These are phyloP conservation scores for Leccinum longicurvipes DNA, from an alignment of 768 basidiomycete genomes.

Conservation along the genomic window DNA sequence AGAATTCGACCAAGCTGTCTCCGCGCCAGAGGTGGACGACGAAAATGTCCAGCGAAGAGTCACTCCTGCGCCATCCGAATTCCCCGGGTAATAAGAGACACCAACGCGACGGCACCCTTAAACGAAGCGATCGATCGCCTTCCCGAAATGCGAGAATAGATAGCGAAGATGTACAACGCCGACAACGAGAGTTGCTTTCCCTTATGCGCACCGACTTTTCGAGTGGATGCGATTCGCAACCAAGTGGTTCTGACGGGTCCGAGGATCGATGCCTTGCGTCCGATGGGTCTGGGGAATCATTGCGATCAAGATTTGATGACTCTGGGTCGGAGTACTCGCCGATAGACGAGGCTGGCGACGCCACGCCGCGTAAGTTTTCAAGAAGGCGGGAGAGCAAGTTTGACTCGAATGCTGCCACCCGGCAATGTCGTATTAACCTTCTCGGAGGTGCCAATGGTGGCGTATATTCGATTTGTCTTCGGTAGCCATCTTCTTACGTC, in stretches of 20 bases:
- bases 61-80: conserved; percentile 1
- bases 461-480: neutral
- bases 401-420: neutral
- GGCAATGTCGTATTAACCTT: conserved; percentile 5
- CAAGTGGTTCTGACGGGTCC: conserved; percentile 13
- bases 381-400: conserved; percentile 4
- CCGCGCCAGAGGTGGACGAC: conserved; percentile 15
- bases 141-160: conserved; percentile 3
- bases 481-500: conserved; percentile 6
- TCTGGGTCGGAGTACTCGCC: conserved; percentile 32
- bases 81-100: conserved; percentile 8
- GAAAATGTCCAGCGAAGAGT: conserved; percentile 6
- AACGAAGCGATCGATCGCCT: conserved; percentile 11
- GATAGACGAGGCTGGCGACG: conserved; percentile 18
- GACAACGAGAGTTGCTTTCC: conserved; percentile 20
- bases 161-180: conserved; percentile 11
- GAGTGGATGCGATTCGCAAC: conserved; percentile 17
- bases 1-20: conserved; percentile 5
- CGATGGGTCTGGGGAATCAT: conserved; percentile 19
- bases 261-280: conserved; percentile 14
- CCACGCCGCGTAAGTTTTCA: neutral
- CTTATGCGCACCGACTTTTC: conserved; percentile 7
- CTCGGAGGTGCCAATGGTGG: conserved; percentile 6
- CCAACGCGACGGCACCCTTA: conserved; percentile 9
- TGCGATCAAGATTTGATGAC: conserved; percentile 22